phyloP scores from a whole-genome alignment of 768 basidiomycete species.

The Serpula lacrymans region DNA sequence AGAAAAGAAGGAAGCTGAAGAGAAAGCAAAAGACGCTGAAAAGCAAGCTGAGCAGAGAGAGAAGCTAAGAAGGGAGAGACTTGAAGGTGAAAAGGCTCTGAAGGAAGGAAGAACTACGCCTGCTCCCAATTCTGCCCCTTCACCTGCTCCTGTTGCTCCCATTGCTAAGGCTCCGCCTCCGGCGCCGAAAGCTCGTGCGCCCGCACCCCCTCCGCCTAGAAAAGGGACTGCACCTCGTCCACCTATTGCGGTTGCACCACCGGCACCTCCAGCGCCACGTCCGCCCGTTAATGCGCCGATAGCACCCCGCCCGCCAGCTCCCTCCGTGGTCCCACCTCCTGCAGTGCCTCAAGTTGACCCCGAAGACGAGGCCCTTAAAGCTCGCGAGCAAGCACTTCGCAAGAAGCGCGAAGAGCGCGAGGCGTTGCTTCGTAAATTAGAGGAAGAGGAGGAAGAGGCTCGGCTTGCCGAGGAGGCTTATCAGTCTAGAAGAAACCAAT shows the following conservation, averaged over 20 bases:
- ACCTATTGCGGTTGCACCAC: conserved; percentile 8
- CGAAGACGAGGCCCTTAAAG: conserved; percentile 70
- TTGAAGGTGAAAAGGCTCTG: conserved; percentile 71
- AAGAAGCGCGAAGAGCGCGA: conserved; percentile 73
- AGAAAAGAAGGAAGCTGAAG: conserved; percentile 90
- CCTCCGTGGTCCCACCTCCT: conserved; percentile 22
- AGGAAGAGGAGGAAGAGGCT: conserved; percentile 61
- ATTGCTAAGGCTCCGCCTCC: conserved; percentile 24
- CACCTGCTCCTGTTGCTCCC: conserved; percentile 35
- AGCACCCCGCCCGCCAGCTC: conserved; percentile 16
- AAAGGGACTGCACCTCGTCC: conserved; percentile 10
- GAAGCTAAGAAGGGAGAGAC: conserved; percentile 60
- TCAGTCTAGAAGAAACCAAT: conserved; percentile 27
- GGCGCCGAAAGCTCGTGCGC: conserved; percentile 34
- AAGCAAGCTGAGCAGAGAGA: conserved; percentile 80
- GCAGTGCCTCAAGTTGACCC: conserved; percentile 57
- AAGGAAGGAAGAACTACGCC: conserved; percentile 44
- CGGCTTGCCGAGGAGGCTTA: conserved; percentile 43
- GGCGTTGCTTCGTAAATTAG: conserved; percentile 65
- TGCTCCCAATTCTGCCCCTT: conserved; percentile 36
- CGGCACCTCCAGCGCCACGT: conserved; percentile 22
- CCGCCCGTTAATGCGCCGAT: conserved; percentile 17
- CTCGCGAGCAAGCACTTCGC: conserved; percentile 65
- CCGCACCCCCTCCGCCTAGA: conserved; percentile 36
- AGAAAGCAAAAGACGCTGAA: conserved; percentile 76